Percentiles rank a stretch among this genome's conserved stretches.
Conservation (phyloP, 2,329 filamentous ascomycete genomes). For the Diaporthe sp. region DNA sequence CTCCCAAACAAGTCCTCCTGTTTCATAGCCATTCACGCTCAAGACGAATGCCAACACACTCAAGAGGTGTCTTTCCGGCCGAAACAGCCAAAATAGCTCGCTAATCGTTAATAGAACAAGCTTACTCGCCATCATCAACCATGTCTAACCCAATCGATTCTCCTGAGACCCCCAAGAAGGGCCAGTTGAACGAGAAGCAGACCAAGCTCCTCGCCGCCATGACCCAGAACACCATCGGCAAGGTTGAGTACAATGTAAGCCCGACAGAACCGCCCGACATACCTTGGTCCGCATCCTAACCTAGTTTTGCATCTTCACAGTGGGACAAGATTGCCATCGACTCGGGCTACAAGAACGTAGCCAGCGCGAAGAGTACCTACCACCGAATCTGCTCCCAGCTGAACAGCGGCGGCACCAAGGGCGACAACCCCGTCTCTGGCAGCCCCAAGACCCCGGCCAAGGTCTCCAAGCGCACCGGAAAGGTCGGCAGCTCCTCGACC, state of each 20-base stretch:
- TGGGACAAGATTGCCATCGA: constrained; percentile 41
- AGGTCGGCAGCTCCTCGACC: constrained; percentile 28
- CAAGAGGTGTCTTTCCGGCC: too few relatives aligned
- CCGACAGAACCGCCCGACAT: neutral
- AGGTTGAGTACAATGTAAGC: constrained; percentile 42
- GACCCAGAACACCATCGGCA: constrained; percentile 40
- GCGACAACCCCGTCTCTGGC: neutral
- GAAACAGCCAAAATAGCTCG: neutral
- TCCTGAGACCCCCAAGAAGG: constrained; percentile 33
- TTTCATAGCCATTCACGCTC: too few relatives aligned
- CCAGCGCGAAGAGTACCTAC: constrained; percentile 41
- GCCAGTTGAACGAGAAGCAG: constrained; percentile 29
- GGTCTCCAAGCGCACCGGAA: constrained; percentile 37
- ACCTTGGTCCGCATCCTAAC: neutral
- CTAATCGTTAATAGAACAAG: neutral
- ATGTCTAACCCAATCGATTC: constrained; percentile 22
- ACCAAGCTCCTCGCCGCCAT: constrained; percentile 40
- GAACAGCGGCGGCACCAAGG: constrained; percentile 13
- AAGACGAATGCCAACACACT: neutral
- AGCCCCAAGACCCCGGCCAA: constrained; percentile 36
- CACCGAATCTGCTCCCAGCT: constrained; percentile 41
- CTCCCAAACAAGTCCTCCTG: too few relatives aligned
- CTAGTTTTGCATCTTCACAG: neutral
- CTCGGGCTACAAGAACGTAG: constrained; percentile 40
- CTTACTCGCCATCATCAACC: neutral